These are phyloP conservation scores for Stentor roeselii DNA, from an alignment of 73 alveolate species.

Conservation along the genomic window DNA sequence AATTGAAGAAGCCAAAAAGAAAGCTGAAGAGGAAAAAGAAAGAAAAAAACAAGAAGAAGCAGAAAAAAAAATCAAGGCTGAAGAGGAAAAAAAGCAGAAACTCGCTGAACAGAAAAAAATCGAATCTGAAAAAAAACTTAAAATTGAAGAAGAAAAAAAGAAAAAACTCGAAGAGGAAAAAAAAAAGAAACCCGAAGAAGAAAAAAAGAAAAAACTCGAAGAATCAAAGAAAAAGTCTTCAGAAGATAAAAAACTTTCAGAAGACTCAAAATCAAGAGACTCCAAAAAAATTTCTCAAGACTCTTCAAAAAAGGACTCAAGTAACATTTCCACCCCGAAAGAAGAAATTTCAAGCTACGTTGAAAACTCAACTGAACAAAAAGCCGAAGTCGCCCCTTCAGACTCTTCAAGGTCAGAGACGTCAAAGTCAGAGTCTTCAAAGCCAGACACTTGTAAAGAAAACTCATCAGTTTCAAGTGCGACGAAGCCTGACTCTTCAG, in stretches of 20 bases:
- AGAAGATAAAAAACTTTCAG: background rate
- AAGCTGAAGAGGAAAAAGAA: background rate
- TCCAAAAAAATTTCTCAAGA: no score
- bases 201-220: background rate
- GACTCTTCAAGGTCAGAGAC: no score
- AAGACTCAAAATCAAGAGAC: no score
- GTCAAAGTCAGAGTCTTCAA: no score
- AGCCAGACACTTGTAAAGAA: no score
- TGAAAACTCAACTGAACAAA: no score
- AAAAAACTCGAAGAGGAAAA: background rate
- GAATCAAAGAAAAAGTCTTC: background rate
- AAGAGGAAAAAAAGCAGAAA: constrained; percentile 16
- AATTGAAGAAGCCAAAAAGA: background rate
- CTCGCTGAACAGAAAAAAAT: background rate
- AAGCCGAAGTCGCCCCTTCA: no score
- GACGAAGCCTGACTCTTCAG: background rate
- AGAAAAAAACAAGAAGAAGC: constrained; percentile 26
- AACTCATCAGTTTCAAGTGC: no score
- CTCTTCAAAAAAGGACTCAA: no score
- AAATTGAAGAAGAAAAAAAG: constrained; percentile 13
- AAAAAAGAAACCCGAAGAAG: constrained; percentile 17
- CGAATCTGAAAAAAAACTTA: background rate
- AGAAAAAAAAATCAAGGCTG: constrained; percentile 21
- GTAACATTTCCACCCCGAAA: no score
- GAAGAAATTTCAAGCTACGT: no score